Base-by-base conservation (phyloP, 805 yeast species). In the Candida jianshihensis region DNA sequence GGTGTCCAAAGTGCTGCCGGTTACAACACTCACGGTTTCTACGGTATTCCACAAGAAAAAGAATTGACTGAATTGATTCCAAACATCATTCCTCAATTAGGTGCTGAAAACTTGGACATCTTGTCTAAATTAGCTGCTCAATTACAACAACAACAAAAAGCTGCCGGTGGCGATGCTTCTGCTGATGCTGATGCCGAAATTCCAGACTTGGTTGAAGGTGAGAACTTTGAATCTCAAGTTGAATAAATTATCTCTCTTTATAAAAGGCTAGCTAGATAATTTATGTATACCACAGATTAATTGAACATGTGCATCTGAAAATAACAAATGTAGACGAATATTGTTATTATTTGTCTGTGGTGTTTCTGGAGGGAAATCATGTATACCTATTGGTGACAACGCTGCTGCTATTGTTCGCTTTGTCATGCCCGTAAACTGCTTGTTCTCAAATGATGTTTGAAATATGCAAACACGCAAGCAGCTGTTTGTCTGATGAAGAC, bases 31-130 rank as follows among this genome's bases (percentile, higher is more conserved):
- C 85, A 81, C 64, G 94, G 94, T 54, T 81, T 92, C 75, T 83
- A 87, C 65, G 98, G 98, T 65, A 78, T 81, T 66, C 85, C 95
- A 48, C 92, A 86, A 68, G 92, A 87, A 70, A 89, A 87, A 80
- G 75, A 78, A 51, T 77, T 90, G 59, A 81, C 92, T 51, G 96
- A 89, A 57, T 78, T 92, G 70, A 76, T 90, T 54, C 97, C 97
- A 57, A 82, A 78, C 66, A 87, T 90, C 67, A 78, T 90, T 61
- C 89, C 95, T 55, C 96, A 89, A 74, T 76, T 90, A 69, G 96
- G 97, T 59, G 85, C 95, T 52, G 97, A 90, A 68, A 85, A 92
- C 69, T 78, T 87, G 63, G 84, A 81, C 61, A 80, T 86, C 66
- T 75, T 90, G 66, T 81, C 86, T 63, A 75, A 81, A 69, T 73